phyloP scores from a whole-genome alignment of 176 grass and related monocot species.

The Ensete ventricosum region DNA sequence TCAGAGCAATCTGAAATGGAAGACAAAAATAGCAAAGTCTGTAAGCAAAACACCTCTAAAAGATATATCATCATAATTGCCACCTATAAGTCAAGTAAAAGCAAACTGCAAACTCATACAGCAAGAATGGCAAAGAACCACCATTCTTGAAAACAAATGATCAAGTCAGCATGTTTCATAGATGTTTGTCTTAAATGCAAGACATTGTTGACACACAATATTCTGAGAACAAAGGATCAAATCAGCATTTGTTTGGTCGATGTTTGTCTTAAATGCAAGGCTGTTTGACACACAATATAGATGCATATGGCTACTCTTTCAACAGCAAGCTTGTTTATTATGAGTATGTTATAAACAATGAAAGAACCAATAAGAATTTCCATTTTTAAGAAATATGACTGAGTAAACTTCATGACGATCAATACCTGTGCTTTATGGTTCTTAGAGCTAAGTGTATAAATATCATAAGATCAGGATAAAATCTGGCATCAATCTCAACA shows the following conservation, averaged over 20 bases:
- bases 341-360: neutral
- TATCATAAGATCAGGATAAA: neutral
- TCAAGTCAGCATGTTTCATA: neutral
- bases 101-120: neutral
- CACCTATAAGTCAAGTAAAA: neutral
- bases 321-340: neutral
- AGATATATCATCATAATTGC: neutral
- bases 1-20: neutral
- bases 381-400: too few species aligned
- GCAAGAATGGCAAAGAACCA: neutral
- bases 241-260: neutral
- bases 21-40: too few species aligned
- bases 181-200: neutral
- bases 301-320: neutral
- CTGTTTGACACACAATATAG: neutral
- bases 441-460: neutral
- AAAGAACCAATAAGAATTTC: neutral
- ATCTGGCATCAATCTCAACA: conserved; percentile 2
- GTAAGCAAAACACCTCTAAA: too few species aligned
- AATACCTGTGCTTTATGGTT: neutral
- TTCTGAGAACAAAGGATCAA: neutral
- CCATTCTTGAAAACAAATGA: neutral
- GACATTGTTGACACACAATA: neutral
- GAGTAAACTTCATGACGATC: neutral
- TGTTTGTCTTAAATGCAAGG: neutral